Conservation (phyloP, 2,329 filamentous ascomycete species). For the Colletotrichum navitas region DNA sequence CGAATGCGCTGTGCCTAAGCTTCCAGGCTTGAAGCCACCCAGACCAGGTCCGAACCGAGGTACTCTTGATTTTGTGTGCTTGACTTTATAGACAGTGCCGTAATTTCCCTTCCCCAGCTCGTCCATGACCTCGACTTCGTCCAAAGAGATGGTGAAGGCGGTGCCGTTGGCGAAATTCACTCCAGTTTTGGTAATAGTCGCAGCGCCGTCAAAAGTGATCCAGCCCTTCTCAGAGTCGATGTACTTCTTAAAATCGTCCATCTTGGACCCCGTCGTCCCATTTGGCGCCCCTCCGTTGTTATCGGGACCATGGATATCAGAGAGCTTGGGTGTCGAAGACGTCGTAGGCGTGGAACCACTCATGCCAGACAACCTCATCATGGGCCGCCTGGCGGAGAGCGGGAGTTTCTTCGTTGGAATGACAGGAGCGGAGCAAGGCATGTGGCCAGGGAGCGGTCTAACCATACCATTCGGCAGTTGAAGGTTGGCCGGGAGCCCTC, state of each 20-base stretch:
- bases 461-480: constrained; percentile 55
- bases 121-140: constrained; percentile 92
- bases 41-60: constrained; percentile 72
- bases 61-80: constrained; percentile 77
- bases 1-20: constrained; percentile 54
- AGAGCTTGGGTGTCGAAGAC: constrained; percentile 53
- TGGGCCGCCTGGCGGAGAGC: constrained; percentile 75
- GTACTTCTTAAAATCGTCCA: constrained; percentile 78
- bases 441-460: constrained; percentile 62
- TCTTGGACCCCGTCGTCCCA: constrained; percentile 59
- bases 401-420: constrained; percentile 63
- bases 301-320: constrained; percentile 31
- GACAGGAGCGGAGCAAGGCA: constrained; percentile 66
- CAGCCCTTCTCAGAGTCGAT: constrained; percentile 93
- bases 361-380: constrained; percentile 72
- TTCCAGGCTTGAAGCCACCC: constrained; percentile 59
- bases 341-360: constrained; percentile 51
- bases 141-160: constrained; percentile 92
- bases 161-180: constrained; percentile 93
- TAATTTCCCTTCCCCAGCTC: constrained; percentile 99
- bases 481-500: constrained; percentile 59
- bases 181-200: constrained; percentile 87
- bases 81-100: constrained; percentile 96
- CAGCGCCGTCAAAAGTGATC: constrained; percentile 92
- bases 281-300: constrained; percentile 49